Conservation (phyloP, 345 rosid genomes). For the Conringia planisiliqua region DNA sequence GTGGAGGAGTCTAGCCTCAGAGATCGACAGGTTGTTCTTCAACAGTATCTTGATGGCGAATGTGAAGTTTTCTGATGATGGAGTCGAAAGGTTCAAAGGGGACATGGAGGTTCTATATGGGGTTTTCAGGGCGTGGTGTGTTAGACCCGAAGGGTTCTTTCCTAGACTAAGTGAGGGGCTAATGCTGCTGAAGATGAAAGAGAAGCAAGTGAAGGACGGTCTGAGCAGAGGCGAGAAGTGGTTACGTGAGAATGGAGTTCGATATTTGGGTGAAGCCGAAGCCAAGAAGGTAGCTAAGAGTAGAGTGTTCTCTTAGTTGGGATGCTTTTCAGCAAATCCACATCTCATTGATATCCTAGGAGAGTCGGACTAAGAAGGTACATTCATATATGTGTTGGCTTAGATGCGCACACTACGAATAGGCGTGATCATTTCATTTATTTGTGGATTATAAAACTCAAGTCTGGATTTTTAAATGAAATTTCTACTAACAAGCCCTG, state of each 20-base stretch:
- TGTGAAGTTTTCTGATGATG: slow-evolving; percentile 54
- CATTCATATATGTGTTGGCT: slow-evolving; percentile 5
- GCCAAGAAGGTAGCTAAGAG: slow-evolving; percentile 58
- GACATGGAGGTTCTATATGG: slow-evolving; percentile 71
- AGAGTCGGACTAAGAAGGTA: slow-evolving; percentile 2
- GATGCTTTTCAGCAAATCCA: not conserved
- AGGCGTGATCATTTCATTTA: slow-evolving; percentile 22
- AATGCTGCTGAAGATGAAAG: slow-evolving; percentile 59
- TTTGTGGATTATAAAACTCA: slow-evolving; percentile 13
- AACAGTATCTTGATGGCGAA: slow-evolving; percentile 57
- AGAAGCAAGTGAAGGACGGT: slow-evolving; percentile 50
- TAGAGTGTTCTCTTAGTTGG: slow-evolving; percentile 40
- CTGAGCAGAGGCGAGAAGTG: slow-evolving; percentile 40
- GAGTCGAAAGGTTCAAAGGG: slow-evolving; percentile 55
- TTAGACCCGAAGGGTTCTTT: slow-evolving; percentile 83
- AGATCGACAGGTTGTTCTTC: slow-evolving; percentile 56
- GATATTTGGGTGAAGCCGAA: slow-evolving; percentile 54
- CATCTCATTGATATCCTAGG: not conserved
- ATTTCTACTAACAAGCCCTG: not conserved
- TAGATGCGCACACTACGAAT: not conserved
- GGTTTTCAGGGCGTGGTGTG: slow-evolving; percentile 75
- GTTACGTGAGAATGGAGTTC: slow-evolving; percentile 60
- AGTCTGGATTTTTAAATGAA: not conserved
- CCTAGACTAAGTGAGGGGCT: slow-evolving; percentile 56
- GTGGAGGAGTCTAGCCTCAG: slow-evolving; percentile 79